Evolutionary conservation across 2,329 filamentous ascomycete species (phyloP).

Genomic region (Ceratocystis ficicola): DNA sequence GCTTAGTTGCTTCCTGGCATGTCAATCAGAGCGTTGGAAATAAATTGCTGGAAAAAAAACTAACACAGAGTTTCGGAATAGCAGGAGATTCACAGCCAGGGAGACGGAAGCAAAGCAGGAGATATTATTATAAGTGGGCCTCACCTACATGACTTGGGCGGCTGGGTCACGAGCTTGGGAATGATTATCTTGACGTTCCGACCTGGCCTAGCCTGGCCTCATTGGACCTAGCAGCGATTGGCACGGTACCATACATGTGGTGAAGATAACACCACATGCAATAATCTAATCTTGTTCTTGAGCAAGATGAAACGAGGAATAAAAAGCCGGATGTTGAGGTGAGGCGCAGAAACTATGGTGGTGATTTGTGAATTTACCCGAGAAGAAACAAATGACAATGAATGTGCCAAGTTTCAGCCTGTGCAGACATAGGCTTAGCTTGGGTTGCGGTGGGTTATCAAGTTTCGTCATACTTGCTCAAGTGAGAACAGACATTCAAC

Average conservation of each 20-base stretch:
- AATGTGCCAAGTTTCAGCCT: constrained; percentile 5
- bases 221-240: background rate
- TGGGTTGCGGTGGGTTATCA: background rate
- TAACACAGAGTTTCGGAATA: background rate
- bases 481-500: constrained; percentile 13
- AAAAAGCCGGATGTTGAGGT: background rate
- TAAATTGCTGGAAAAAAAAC: background rate
- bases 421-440: background rate
- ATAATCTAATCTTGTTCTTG: background rate
- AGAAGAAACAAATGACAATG: background rate
- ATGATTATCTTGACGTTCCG: background rate
- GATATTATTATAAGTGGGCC: background rate
- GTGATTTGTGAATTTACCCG: background rate
- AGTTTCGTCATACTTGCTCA: background rate
- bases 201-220: background rate
- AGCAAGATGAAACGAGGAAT: background rate
- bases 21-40: background rate
- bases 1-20: background rate
- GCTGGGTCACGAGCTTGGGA: background rate
- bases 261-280: constrained; percentile 1
- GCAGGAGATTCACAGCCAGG: background rate
- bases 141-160: background rate
- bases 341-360: background rate
- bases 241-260: background rate
- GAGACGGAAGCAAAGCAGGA: background rate